A percentile compares a stretch with the other conserved stretches of the same genome.
Conservation (phyloP, 176 grass and related monocot species). For the Cymbopogon citratus region DNA sequence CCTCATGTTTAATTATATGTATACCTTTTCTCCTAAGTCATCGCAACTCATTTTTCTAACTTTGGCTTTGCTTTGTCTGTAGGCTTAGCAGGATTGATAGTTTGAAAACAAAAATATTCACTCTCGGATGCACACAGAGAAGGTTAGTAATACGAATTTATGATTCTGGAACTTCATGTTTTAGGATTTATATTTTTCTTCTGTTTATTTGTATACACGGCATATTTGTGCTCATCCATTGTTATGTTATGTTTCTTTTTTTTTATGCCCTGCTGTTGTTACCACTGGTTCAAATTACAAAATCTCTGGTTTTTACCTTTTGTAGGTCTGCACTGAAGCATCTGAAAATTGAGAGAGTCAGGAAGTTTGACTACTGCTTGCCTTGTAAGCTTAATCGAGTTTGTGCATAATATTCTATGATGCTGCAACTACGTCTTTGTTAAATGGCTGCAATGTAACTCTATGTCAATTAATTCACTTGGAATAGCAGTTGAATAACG, state of each 20-base stretch:
- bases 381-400: constrained; percentile 79
- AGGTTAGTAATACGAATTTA: constrained; percentile 45
- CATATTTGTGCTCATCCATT: neutral
- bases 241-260: neutral
- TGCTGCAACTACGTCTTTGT: too few relatives aligned
- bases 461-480: neutral
- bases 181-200: too few relatives aligned
- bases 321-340: constrained; percentile 77
- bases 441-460: too few relatives aligned
- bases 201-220: too few relatives aligned
- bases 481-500: neutral
- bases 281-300: neutral
- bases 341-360: constrained; percentile 85
- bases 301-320: constrained; percentile 1
- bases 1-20: too few relatives aligned
- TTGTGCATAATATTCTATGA: too few relatives aligned
- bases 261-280: neutral
- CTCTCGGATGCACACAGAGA: constrained; percentile 73
- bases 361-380: constrained; percentile 91
- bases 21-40: neutral
- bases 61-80: constrained; percentile 23
- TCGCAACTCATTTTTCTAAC: constrained; percentile 6
- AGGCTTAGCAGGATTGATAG: constrained; percentile 66
- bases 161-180: neutral
- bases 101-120: constrained; percentile 35